phyloP scores from a whole-genome alignment of 208 protist species.

The Crithidia bombi region DNA sequence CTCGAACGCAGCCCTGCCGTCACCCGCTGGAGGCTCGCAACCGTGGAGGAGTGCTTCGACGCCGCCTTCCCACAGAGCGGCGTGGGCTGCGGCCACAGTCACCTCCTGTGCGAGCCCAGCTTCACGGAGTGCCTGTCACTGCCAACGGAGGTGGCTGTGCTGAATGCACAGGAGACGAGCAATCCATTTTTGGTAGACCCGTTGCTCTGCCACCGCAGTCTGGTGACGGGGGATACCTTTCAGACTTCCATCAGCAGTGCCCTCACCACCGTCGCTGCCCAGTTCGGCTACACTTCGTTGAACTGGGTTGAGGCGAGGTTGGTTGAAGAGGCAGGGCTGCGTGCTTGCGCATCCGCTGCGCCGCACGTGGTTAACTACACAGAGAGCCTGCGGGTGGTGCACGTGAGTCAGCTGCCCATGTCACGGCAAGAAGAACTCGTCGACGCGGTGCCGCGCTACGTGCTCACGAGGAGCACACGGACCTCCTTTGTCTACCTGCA shows the following conservation, averaged over 20 bases:
- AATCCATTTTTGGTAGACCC: constrained; percentile 79
- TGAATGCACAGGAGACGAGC: constrained; percentile 83
- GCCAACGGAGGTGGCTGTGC: constrained; percentile 33
- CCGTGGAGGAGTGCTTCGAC: constrained; percentile 45
- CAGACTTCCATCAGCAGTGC: constrained; percentile 41
- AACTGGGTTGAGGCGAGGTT: constrained; percentile 51
- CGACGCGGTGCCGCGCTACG: constrained; percentile 32
- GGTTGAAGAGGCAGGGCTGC: not conserved
- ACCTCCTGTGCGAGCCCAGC: constrained; percentile 30
- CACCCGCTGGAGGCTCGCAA: constrained; percentile 34
- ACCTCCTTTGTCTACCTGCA: constrained; percentile 40
- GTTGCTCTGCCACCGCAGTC: constrained; percentile 49
- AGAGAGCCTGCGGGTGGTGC: constrained; percentile 47
- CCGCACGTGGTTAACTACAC: constrained; percentile 50
- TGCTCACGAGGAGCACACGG: constrained; percentile 45
- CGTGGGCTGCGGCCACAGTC: not conserved
- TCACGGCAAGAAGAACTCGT: constrained; percentile 44
- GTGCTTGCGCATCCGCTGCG: constrained; percentile 4
- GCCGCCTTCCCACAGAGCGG: constrained; percentile 26
- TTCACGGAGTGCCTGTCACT: not conserved
- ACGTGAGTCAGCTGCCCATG: constrained; percentile 62
- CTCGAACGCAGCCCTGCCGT: constrained; percentile 12
- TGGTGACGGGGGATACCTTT: constrained; percentile 38
- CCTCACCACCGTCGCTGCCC: constrained; percentile 76
- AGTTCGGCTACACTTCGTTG: constrained; percentile 78